Percentiles rank a stretch among this genome's conserved stretches.
Conservation (phyloP, 2,329 filamentous ascomycete genomes). For the Xylaria polymorpha region DNA sequence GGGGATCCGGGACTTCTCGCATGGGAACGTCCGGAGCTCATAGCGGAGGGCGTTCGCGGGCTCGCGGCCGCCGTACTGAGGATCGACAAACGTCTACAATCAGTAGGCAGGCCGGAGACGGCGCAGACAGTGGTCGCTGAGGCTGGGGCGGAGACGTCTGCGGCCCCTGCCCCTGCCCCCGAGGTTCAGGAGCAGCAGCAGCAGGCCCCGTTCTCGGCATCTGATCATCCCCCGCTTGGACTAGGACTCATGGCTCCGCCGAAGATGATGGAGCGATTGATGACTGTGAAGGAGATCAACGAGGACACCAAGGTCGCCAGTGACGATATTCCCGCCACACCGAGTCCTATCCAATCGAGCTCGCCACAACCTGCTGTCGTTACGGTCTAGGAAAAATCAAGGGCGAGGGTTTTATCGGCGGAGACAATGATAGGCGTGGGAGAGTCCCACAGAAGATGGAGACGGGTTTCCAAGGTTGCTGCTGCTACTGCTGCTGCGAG, state of each 20-base stretch:
- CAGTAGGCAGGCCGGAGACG: slow-evolving; percentile 22
- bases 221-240: slow-evolving; percentile 22
- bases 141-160: slow-evolving; percentile 34
- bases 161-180: slow-evolving; percentile 41
- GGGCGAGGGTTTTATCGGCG: neutral
- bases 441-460: neutral
- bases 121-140: neutral
- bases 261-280: slow-evolving; percentile 37
- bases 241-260: slow-evolving; percentile 43
- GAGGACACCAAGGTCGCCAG: slow-evolving; percentile 48
- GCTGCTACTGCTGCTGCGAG: neutral
- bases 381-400: neutral
- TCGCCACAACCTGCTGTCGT: neutral
- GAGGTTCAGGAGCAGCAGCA: slow-evolving; percentile 1
- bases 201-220: slow-evolving; percentile 15
- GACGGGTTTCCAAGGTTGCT: neutral
- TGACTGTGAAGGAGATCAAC: slow-evolving; percentile 45
- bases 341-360: slow-evolving; percentile 14
- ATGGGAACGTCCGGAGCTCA: slow-evolving; percentile 62
- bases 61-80: slow-evolving; percentile 56
- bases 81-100: slow-evolving; percentile 54
- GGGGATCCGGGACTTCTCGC: slow-evolving; percentile 59
- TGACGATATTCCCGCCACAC: slow-evolving; percentile 35
- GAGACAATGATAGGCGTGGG: neutral
- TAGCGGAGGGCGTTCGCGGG: slow-evolving; percentile 56